Evolutionary conservation across 2,329 filamentous ascomycete genomes (phyloP), one percentile per base, ranked within the genome.

Genomic region (Niveomyces coronatus): DNA sequence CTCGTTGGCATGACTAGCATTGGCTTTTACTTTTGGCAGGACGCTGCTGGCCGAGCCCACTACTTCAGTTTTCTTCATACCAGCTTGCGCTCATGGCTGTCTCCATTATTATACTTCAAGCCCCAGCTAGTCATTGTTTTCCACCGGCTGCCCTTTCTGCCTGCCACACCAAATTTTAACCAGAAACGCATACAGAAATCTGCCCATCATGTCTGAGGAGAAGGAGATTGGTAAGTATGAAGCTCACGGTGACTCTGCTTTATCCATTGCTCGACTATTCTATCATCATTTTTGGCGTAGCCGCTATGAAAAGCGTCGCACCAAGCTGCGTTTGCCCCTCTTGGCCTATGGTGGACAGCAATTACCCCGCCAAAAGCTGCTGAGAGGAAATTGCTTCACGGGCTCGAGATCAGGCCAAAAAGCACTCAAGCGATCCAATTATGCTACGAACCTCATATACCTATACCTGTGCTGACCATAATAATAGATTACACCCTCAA

Each of bases 401-500:
- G 37, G 20, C 31, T 14, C 10, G 36, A 31, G 27, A 15, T 18
- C 16, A 20, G 9, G 22, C 22, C 26, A 20, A 39, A 35, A 39
- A 26, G 18, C 18, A 19, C 18, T 27, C 41, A 43, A 36, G 39
- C 37, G 41, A 43, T 33, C 32, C 19, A 15, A 17, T 18, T 9
- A 24, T 5, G 13, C 20, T 23, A 19, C 14, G 8, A 14, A 17
- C 15, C 9, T 23, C 18, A 31, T 27, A n/a, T n/a, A n/a, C 26
- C 5, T 5, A 1, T 32, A 19, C 23, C 26, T 10, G n/a, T 13
- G 31, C 31, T 45, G 32, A 43, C 31, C 18, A 9, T 13, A 20
- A 22, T 33, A 34, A 27, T 52, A 94, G 85, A 94, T 62, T 88
- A 93, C 70, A 76, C 84, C 51, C 78, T 95, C 63, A 85, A 79